phyloP scores from a whole-genome alignment of 1,284 basidiomycete species.

The Athelia psychrophila region DNA sequence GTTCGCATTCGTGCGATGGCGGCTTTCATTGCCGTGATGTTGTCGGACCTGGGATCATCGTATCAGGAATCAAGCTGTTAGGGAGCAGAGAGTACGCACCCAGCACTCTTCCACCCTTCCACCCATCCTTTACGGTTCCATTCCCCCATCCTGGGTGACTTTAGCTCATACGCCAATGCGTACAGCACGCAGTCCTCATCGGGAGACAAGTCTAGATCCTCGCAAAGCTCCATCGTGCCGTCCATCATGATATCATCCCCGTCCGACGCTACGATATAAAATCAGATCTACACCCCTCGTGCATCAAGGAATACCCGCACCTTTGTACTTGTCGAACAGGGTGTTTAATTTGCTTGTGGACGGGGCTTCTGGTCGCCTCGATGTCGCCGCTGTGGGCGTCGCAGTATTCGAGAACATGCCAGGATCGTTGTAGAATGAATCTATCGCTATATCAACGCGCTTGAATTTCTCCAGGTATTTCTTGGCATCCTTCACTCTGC shows the following conservation, averaged over 20 bases:
- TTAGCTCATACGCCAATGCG: constrained; percentile 74
- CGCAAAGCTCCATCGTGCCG: constrained; percentile 73
- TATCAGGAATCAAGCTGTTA: constrained; percentile 5
- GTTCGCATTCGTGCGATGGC: constrained; percentile 57
- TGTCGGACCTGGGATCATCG: constrained; percentile 57
- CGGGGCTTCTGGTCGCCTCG: constrained; percentile 23
- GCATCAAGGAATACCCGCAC: constrained; percentile 33
- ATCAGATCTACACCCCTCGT: constrained; percentile 1
- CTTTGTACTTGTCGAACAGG: constrained; percentile 81
- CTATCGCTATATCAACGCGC: constrained; percentile 71
- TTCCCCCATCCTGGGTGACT: constrained; percentile 69
- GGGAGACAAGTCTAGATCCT: constrained; percentile 57
- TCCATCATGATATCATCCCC: constrained; percentile 64
- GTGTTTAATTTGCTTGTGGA: constrained; percentile 58
- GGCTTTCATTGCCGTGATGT: constrained; percentile 63
- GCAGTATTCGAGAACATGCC: constrained; percentile 18
- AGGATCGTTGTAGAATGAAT: constrained; percentile 69
- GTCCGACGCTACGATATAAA: constrained; percentile 43
- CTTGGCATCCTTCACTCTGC: constrained; percentile 63
- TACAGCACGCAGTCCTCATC: constrained; percentile 78
- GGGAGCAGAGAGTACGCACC: constrained; percentile 36
- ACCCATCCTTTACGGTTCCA: constrained; percentile 79
- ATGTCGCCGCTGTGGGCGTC: not conserved
- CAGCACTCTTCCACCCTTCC: constrained; percentile 75
- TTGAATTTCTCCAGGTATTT: constrained; percentile 72